These are phyloP conservation scores for Babesia gibsoni DNA, from an alignment of 169 alveolate species.

Conservation along the genomic window DNA sequence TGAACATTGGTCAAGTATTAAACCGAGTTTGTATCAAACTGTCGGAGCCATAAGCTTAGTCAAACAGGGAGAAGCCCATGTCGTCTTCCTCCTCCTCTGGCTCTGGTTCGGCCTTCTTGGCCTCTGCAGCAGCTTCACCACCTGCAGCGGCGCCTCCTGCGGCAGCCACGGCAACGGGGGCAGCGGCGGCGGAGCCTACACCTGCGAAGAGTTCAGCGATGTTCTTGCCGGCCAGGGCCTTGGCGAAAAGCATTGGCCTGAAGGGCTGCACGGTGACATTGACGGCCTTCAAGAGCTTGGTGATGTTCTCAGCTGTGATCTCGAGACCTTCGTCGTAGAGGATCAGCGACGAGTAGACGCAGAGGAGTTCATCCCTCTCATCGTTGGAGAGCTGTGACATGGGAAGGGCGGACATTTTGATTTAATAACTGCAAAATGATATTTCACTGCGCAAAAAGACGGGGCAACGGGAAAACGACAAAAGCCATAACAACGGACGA, in stretches of 20 bases:
- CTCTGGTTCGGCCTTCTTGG: conserved; percentile 47
- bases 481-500: too few species aligned
- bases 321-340: conserved; percentile 89
- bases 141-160: conserved; percentile 60
- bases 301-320: conserved; percentile 86
- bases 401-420: conserved; percentile 61
- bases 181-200: conserved; percentile 55
- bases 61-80: conserved; percentile 71
- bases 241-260: conserved; percentile 92
- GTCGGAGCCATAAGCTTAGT: conserved; percentile 26
- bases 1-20: neutral
- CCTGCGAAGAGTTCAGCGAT: conserved; percentile 53
- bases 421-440: too few species aligned
- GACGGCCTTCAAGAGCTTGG: conserved; percentile 86
- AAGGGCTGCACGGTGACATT: conserved; percentile 89
- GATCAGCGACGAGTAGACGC: conserved; percentile 92
- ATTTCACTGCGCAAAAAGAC: too few species aligned
- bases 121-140: conserved; percentile 32
- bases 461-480: too few species aligned
- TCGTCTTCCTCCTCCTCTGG: conserved; percentile 64
- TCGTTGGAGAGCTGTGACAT: conserved; percentile 80
- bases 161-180: conserved; percentile 45
- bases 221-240: conserved; percentile 86
- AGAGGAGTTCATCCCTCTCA: conserved; percentile 89
- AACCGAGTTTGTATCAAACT: neutral